These are phyloP conservation scores for Skeletonema grethae DNA, from an alignment of 108 stramenopile species.

Conservation along the genomic window DNA sequence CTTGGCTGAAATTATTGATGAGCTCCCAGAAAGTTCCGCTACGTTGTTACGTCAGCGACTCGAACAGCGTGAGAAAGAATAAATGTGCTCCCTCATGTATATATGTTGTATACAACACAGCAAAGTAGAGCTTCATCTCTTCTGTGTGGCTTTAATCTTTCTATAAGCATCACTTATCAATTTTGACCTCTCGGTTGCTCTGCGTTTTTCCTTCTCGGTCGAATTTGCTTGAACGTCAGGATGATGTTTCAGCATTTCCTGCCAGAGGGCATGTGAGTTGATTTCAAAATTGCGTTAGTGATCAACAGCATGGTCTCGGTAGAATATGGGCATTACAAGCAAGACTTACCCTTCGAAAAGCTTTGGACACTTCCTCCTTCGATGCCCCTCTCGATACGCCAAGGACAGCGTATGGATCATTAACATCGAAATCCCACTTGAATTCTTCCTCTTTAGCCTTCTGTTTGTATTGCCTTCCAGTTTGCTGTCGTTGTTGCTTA, in stretches of 20 bases:
- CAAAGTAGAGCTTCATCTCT: conserved; percentile 11
- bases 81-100: no score
- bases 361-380: conserved; percentile 72
- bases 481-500: conserved; percentile 20
- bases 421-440: conserved; percentile 79
- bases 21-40: conserved; percentile 57
- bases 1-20: conserved; percentile 46
- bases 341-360: conserved; percentile 61
- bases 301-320: not conserved
- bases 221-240: conserved; percentile 72
- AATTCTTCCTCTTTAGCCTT: conserved; percentile 54
- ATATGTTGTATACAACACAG: no score
- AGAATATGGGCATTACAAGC: not conserved
- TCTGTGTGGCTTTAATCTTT: conserved; percentile 60
- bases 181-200: conserved; percentile 74
- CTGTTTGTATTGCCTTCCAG: conserved; percentile 29
- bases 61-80: conserved; percentile 6
- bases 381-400: conserved; percentile 64
- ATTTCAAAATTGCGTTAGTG: not conserved
- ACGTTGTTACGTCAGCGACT: conserved; percentile 46
- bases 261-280: not conserved
- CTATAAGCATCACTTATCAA: conserved; percentile 79
- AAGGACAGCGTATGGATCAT: conserved; percentile 82
- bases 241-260: conserved; percentile 82
- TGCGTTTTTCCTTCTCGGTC: conserved; percentile 64